Percentiles rank a stretch among this genome's conserved stretches.
Evolutionary conservation across 148 eudicot species (phyloP).

Genomic region (Agrostemma githago): DNA sequence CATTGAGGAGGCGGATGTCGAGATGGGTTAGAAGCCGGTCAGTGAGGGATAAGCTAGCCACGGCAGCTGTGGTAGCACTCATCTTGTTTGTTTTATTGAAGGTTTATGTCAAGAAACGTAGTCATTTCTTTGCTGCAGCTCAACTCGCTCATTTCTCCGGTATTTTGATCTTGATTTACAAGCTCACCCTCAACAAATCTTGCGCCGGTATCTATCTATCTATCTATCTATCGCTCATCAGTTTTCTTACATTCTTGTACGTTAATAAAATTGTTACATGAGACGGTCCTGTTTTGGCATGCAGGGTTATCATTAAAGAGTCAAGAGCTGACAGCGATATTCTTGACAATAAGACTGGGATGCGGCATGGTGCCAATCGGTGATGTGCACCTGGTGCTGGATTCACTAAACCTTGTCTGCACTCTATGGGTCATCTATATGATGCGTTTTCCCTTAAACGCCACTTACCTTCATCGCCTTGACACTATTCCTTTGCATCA

Average conservation of each 20-base stretch:
- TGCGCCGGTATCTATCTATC: slow-evolving; percentile 50
- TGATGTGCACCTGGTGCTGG: slow-evolving; percentile 65
- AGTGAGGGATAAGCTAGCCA: slow-evolving; percentile 42
- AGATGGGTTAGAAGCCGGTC: slow-evolving; percentile 59
- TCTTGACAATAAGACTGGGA: no score
- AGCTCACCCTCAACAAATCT: slow-evolving; percentile 48
- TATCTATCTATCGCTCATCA: not conserved
- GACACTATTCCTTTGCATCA: slow-evolving; percentile 55
- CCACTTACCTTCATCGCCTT: slow-evolving; percentile 48
- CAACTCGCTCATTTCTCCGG: slow-evolving; percentile 59
- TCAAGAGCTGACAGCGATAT: no score
- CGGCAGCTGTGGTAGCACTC: slow-evolving; percentile 35
- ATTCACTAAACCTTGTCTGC: slow-evolving; percentile 43
- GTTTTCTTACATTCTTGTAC: not conserved
- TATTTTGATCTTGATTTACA: slow-evolving; percentile 19
- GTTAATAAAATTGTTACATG: no score
- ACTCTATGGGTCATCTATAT: slow-evolving; percentile 85
- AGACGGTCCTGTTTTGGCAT: no score
- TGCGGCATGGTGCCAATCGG: no score
- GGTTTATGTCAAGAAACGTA: slow-evolving; percentile 29
- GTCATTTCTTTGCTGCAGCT: slow-evolving; percentile 52
- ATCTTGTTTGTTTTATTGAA: slow-evolving; percentile 41
- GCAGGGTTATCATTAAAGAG: no score
- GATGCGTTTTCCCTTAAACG: slow-evolving; percentile 62
- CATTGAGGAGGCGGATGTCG: slow-evolving; percentile 37